Conservation (phyloP, 2,329 filamentous ascomycete genomes). For the Nigrospora osmanthi region DNA sequence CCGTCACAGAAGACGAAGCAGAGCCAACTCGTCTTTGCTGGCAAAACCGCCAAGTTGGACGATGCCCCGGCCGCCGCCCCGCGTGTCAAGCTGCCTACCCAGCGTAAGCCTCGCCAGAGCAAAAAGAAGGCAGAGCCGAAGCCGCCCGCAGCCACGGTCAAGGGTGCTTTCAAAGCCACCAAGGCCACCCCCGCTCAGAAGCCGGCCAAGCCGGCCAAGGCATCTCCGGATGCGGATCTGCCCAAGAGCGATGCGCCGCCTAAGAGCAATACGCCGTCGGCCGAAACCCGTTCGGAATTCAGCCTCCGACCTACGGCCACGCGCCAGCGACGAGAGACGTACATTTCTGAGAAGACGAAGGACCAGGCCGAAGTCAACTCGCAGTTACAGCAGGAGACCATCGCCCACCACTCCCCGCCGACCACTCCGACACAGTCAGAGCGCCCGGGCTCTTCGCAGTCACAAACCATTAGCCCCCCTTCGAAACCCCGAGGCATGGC, state of each 20-base stretch:
- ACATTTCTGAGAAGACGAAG: not conserved
- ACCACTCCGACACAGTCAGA: constrained; percentile 14
- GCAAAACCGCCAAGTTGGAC: constrained; percentile 10
- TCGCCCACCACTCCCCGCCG: constrained; percentile 7
- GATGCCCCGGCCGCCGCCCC: constrained; percentile 16
- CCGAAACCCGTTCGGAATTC: constrained; percentile 1
- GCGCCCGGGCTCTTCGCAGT: constrained; percentile 5
- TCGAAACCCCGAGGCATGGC: constrained; percentile 3
- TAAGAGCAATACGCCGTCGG: not conserved
- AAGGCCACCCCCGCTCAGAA: constrained; percentile 9
- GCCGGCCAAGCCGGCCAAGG: constrained; percentile 18
- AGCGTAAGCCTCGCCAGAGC: constrained; percentile 28
- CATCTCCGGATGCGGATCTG: constrained; percentile 1
- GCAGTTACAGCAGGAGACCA: constrained; percentile 6
- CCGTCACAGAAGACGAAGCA: constrained; percentile 34
- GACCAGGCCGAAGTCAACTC: constrained; percentile 6
- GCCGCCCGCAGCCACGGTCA: constrained; percentile 19
- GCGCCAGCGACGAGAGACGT: not conserved
- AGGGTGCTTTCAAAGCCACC: constrained; percentile 19
- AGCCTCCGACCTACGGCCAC: constrained; percentile 1
- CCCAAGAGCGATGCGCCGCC: not conserved
- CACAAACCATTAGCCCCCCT: constrained; percentile 9
- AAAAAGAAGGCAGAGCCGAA: constrained; percentile 34
- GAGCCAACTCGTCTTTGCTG: constrained; percentile 38
- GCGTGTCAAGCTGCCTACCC: constrained; percentile 23